These are phyloP conservation scores for Amanita pallidorosea DNA, from an alignment of 768 basidiomycete species.

Conservation along the genomic window DNA sequence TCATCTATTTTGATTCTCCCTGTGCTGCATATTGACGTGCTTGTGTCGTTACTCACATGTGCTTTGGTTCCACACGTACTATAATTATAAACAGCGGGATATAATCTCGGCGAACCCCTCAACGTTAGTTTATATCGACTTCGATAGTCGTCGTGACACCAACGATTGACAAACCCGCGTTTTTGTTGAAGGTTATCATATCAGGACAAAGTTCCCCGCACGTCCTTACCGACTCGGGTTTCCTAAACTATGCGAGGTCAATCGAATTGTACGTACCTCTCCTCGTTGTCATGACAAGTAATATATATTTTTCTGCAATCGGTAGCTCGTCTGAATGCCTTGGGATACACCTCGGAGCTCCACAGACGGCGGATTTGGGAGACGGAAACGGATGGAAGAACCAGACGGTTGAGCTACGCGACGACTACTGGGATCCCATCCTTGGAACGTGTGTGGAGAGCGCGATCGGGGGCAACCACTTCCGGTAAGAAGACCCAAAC, in stretches of 20 bases:
- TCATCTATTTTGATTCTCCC: neutral
- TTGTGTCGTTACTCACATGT: neutral
- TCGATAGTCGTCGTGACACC: neutral
- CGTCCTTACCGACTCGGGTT: slow-evolving; percentile 44
- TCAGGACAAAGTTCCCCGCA: slow-evolving; percentile 49
- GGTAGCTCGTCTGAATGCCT: slow-evolving; percentile 49
- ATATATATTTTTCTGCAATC: no score
- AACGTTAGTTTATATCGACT: slow-evolving; percentile 40
- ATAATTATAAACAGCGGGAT: slow-evolving; percentile 20
- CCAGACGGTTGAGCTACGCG: slow-evolving; percentile 56
- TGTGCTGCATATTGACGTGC: neutral
- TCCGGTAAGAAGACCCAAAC: no score
- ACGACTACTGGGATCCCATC: slow-evolving; percentile 58
- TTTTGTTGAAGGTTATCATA: slow-evolving; percentile 39
- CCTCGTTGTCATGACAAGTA: neutral
- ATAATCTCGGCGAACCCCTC: slow-evolving; percentile 58
- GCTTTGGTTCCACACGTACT: neutral
- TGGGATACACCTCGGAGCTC: slow-evolving; percentile 55
- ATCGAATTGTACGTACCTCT: slow-evolving; percentile 45
- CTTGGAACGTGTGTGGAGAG: slow-evolving; percentile 70
- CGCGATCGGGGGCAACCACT: slow-evolving; percentile 69
- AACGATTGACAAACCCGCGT: neutral
- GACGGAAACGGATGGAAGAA: slow-evolving; percentile 60
- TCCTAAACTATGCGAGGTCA: slow-evolving; percentile 48
- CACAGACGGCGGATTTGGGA: slow-evolving; percentile 67